phyloP scores from a whole-genome alignment of 106 monocot species.

The Apostasia shenzhenica region DNA sequence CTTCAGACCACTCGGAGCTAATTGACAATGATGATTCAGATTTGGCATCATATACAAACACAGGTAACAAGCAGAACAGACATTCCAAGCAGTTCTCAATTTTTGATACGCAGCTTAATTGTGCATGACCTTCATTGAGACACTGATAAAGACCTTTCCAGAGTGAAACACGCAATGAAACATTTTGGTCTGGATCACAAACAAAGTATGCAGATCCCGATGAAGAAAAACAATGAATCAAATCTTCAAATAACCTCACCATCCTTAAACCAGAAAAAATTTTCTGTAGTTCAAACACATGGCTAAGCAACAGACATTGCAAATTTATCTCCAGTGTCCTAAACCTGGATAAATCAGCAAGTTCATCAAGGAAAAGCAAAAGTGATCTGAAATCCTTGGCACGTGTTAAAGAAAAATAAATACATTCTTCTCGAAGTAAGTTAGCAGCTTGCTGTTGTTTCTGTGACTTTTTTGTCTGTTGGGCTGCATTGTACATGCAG shows the following conservation, averaged over 20 bases:
- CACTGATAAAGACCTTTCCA: constrained; percentile 71
- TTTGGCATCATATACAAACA: constrained; percentile 17
- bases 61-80: constrained; percentile 47
- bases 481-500: constrained; percentile 47
- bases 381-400: constrained; percentile 51
- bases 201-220: constrained; percentile 22
- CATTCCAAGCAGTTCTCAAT: constrained; percentile 59
- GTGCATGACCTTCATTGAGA: constrained; percentile 31
- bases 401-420: constrained; percentile 62
- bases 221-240: constrained; percentile 51
- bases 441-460: constrained; percentile 7
- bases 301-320: constrained; percentile 38
- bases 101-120: constrained; percentile 9
- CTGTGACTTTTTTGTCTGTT: constrained; percentile 9
- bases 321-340: constrained; percentile 53
- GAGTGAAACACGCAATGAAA: constrained; percentile 52
- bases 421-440: constrained; percentile 65
- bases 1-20: constrained; percentile 54
- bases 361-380: constrained; percentile 70
- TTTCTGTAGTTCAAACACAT: constrained; percentile 32
- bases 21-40: constrained; percentile 2
- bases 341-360: constrained; percentile 60
- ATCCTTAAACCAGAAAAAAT: constrained; percentile 60
- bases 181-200: constrained; percentile 35
- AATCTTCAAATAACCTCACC: constrained; percentile 54